phyloP scores from a whole-genome alignment of 2,329 filamentous ascomycete genomes.

The Aureobasidium mangrovei region DNA sequence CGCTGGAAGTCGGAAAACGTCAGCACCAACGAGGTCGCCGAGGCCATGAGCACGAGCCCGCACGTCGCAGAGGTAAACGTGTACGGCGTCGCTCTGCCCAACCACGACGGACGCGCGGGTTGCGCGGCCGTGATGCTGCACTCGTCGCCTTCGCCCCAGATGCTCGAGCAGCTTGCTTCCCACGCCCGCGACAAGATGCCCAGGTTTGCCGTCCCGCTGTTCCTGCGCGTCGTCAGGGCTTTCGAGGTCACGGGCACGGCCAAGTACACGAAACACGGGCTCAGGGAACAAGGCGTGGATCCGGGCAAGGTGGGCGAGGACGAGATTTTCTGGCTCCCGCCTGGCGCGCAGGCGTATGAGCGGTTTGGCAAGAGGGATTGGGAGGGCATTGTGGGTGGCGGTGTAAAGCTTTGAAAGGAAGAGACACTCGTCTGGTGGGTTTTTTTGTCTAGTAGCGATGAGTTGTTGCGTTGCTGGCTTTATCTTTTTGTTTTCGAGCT shows the following conservation, averaged over 20 bases:
- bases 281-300: constrained; percentile 67
- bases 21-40: constrained; percentile 57
- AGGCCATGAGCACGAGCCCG: constrained; percentile 59
- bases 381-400: constrained; percentile 56
- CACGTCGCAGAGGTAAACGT: constrained; percentile 71
- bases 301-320: constrained; percentile 45
- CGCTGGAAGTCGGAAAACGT: constrained; percentile 60
- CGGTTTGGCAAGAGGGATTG: constrained; percentile 61
- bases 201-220: constrained; percentile 67
- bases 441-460: background rate
- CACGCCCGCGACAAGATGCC: constrained; percentile 55
- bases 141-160: constrained; percentile 18
- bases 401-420: constrained; percentile 54
- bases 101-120: constrained; percentile 76
- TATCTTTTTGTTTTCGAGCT: too few species aligned
- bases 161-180: constrained; percentile 51
- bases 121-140: constrained; percentile 61
- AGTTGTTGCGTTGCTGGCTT: too few species aligned
- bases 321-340: constrained; percentile 57
- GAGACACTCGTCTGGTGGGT: background rate
- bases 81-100: constrained; percentile 69
- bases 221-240: constrained; percentile 57
- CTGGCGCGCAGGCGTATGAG: constrained; percentile 51
- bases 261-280: constrained; percentile 73
- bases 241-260: constrained; percentile 69